These are phyloP conservation scores for Serendipita sp. DNA, from an alignment of 768 basidiomycete genomes.

Conservation along the genomic window DNA sequence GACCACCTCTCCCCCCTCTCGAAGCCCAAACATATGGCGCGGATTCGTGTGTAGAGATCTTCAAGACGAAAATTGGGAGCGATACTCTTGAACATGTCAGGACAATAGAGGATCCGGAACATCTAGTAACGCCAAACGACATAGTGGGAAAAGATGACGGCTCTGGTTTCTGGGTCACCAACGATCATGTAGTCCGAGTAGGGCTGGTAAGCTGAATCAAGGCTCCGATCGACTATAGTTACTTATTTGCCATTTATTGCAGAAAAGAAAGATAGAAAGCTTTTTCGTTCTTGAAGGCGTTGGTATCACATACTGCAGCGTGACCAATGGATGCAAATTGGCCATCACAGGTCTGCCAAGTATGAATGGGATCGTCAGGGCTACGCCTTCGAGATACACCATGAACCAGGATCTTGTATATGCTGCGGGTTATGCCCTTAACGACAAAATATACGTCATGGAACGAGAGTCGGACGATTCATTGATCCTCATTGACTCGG, in stretches of 20 bases:
- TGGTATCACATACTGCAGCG: constrained; percentile 50
- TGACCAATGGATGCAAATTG: constrained; percentile 42
- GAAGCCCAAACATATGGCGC: constrained; percentile 35
- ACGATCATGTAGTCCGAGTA: constrained; percentile 42
- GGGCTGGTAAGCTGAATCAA: constrained; percentile 29
- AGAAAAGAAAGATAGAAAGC: constrained; percentile 15
- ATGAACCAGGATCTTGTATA: constrained; percentile 45
- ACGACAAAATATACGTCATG: constrained; percentile 28
- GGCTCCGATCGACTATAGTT: neutral
- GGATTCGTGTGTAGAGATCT: constrained; percentile 56
- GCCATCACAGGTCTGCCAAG: constrained; percentile 34
- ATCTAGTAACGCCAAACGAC: constrained; percentile 52
- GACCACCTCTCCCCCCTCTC: constrained; percentile 29
- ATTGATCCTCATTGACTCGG: constrained; percentile 35
- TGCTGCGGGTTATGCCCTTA: constrained; percentile 23
- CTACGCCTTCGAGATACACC: constrained; percentile 10
- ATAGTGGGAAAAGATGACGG: constrained; percentile 50
- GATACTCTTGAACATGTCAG: constrained; percentile 33
- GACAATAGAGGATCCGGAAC: constrained; percentile 38
- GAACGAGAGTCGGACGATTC: constrained; percentile 45
- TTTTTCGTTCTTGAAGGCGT: constrained; percentile 16
- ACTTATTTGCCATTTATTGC: neutral
- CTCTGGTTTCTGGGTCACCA: constrained; percentile 51
- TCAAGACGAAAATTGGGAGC: constrained; percentile 34
- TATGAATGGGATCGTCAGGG: constrained; percentile 44